Conservation (phyloP, 106 monocot genomes). For the Dendrobium officinale region DNA sequence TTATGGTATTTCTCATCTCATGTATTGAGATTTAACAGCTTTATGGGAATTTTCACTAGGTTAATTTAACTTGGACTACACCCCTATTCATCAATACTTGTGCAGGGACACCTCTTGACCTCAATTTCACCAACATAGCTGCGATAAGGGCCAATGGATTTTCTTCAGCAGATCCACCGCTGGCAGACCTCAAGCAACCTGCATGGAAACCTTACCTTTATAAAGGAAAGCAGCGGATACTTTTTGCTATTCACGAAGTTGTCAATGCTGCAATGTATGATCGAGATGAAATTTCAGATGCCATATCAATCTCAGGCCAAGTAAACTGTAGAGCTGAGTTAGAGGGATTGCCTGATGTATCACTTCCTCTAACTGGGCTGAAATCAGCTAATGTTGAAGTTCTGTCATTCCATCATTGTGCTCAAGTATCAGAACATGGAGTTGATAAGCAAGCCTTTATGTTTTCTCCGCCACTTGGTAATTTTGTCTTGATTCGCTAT, state of each 20-base stretch:
- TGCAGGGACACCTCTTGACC: conserved; percentile 85
- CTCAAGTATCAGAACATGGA: conserved; percentile 80
- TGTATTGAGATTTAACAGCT: background rate
- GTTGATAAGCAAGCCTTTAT: conserved; percentile 68
- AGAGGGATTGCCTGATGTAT: conserved; percentile 94
- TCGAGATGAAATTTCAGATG: conserved; percentile 84
- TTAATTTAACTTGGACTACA: conserved; percentile 3
- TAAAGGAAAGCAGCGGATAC: conserved; percentile 77
- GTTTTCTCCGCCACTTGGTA: conserved; percentile 87
- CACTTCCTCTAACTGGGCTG: conserved; percentile 51
- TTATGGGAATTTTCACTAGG: conserved; percentile 4
- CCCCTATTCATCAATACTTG: background rate
- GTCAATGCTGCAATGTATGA: conserved; percentile 86
- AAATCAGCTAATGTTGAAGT: conserved; percentile 48
- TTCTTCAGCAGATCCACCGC: conserved; percentile 64
- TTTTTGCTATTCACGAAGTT: conserved; percentile 73
- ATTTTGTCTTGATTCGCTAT: conserved; percentile 82
- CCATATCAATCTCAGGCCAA: conserved; percentile 81
- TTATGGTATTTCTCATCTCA: conserved; percentile 44
- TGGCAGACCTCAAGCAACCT: conserved; percentile 71
- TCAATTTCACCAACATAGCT: conserved; percentile 63
- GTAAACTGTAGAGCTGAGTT: conserved; percentile 89
- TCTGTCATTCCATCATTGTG: conserved; percentile 85
- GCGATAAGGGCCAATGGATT: conserved; percentile 67
- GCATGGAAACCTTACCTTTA: conserved; percentile 95